Evolutionary conservation across 805 yeast species (phyloP), one percentile per base, ranked within the genome.

Genomic region (Zygosaccharomyces siamensis): DNA sequence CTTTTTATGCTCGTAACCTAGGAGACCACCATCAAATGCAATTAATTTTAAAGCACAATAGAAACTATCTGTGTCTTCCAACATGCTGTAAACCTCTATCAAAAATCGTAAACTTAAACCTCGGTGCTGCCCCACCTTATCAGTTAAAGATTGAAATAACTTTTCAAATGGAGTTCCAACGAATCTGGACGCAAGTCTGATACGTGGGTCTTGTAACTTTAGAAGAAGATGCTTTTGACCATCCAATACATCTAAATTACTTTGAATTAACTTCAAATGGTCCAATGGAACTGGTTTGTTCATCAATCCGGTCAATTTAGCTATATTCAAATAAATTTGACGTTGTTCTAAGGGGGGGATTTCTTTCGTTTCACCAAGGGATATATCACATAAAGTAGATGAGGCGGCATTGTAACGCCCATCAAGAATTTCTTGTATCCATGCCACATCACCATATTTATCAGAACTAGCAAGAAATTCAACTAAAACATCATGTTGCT

Each of bases 371-470:
- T 74, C 75, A 2, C 61, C 52, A 3, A 72, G 62, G 4, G 74
- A 69, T 24, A 79, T 74, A 1, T 66, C 60, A 3, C 71, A 57
- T 27, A 89, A 67, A 1, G 73, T 70, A 11, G 62, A 57, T 1
- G 83, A 69, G 0, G 89, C 92, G 1, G 65, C 59, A 4, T 45
- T 54, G 60, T 74, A 85, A 7, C 80, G 71, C 3, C 71, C 72
- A 52, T 73, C 78, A 28, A 79, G 62, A 11, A 88, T 63, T 48
- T 83, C 77, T 48, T 79, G 75, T 18, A 89, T 82, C 96, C 96
- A 89, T 2, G 87, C 75, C 43, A 86, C 75, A 36, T 74, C 68
- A 4, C 79, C 73, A 32, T 78, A 77, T 48, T 72, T 71, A 2
- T 67, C 58, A 24, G 69, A 62, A 45, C 69, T 66, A 27, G 73